A percentile compares a stretch with the other conserved stretches of the same genome.
Conservation (phyloP, 23 red algal genomes). For the Chondrus crispus region DNA sequence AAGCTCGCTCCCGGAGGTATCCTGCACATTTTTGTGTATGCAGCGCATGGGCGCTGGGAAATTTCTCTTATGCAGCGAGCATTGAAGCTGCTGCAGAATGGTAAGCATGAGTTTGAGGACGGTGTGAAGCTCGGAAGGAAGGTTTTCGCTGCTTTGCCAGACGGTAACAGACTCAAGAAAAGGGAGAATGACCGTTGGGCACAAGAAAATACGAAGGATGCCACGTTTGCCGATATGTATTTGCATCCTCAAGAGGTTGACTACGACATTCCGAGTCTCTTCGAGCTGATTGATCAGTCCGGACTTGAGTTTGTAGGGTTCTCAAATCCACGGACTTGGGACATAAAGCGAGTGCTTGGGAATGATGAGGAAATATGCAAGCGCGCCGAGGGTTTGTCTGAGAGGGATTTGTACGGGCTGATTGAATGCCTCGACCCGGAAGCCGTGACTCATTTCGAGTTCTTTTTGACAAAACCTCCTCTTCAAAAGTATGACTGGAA, state of each 20-base stretch:
- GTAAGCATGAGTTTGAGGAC: constrained; percentile 66
- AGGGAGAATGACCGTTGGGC: constrained; percentile 89
- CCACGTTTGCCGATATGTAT: constrained; percentile 99
- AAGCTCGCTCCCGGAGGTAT: constrained; percentile 90
- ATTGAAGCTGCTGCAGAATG: constrained; percentile 66
- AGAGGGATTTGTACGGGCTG: constrained; percentile 67
- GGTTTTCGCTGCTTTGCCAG: constrained; percentile 79
- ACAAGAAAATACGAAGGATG: constrained; percentile 87
- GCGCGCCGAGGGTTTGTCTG: constrained; percentile 33
- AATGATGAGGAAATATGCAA: constrained; percentile 54
- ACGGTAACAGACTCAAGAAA: constrained; percentile 76
- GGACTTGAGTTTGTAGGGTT: constrained; percentile 85
- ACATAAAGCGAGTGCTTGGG: constrained; percentile 72
- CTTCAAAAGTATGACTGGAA: constrained; percentile 34
- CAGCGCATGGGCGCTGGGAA: constrained; percentile 87
- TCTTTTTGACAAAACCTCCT: constrained; percentile 76
- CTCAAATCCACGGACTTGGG: constrained; percentile 90
- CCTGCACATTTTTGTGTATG: constrained; percentile 98
- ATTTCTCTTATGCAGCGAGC: constrained; percentile 96
- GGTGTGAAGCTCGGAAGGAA: constrained; percentile 87
- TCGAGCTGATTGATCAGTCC: constrained; percentile 67
- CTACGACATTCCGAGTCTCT: constrained; percentile 75
- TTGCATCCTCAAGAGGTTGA: constrained; percentile 97
- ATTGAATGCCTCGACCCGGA: constrained; percentile 95
- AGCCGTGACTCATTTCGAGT: constrained; percentile 95